Evolutionary conservation across 768 basidiomycete genomes (phyloP), one percentile per base, ranked within the genome.

Genomic region (Hemileccinum rubropunctum): DNA sequence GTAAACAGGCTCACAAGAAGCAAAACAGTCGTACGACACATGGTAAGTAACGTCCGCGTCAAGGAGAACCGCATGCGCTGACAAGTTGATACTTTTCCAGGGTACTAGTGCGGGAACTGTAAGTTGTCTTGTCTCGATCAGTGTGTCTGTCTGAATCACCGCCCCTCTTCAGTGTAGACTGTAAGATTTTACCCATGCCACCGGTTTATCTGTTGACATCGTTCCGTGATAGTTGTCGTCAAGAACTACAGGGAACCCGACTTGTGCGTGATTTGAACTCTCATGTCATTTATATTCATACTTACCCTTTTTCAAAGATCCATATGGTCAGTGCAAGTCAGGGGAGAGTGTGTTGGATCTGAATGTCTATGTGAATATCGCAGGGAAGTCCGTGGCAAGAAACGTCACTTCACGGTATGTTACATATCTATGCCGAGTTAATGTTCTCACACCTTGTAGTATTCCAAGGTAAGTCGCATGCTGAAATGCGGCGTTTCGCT

Each of bases 301-400:
- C 52, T 59, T 14, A 58, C 10, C 15, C 3, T 38, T 23, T n/a
- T 45, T 3, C 33, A 17, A 59, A 89, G 85, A 54, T 90, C 88
- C 21, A 92, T 92, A 61, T 93, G 90, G 87, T 89, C 69, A 72
- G 79, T 75, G 41, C 59, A 63, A 59, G 43, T 41, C 57, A 64
- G 56, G 65, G 53, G 52, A 55, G 54, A 47, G 45, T 57, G 56
- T 58, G 40, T 52, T 44, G 49, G 28, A 37, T 60, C 60, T 66
- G 47, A 63, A 56, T 54, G 47, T 61, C 53, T 36, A 44, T 51
- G 49, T 58, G 42, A 51, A 48, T 49, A 53, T 53, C 56, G 21
- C 65, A 91, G 89, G 93, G 95, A 98, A 72, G 95, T 98, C 15
- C 78, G 95, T 51, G 86, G 87, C 56, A 82, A 82, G 66, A 81